Evolutionary conservation across 2,329 filamentous ascomycete genomes (phyloP).

Genomic region (Alternaria panax): DNA sequence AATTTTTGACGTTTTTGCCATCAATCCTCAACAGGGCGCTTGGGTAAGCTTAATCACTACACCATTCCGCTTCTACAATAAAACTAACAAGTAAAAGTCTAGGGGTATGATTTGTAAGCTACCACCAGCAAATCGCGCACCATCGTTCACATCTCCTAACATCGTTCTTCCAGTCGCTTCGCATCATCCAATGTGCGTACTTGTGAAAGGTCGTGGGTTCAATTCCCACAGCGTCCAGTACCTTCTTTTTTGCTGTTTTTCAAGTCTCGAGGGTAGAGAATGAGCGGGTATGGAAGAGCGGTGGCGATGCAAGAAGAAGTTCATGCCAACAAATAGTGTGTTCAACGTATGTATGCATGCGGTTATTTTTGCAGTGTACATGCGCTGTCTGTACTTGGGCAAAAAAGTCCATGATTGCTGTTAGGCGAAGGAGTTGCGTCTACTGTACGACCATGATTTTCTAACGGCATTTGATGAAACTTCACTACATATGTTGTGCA

Average conservation of each 20-base stretch:
- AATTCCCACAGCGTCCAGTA: slow-evolving; percentile 34
- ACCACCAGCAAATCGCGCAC: neutral
- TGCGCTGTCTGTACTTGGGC: too few relatives aligned
- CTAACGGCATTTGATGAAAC: too few relatives aligned
- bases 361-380: too few relatives aligned
- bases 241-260: slow-evolving; percentile 9
- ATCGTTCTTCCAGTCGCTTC: slow-evolving; percentile 18
- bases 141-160: neutral
- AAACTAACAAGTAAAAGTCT: neutral
- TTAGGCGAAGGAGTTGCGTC: too few relatives aligned
- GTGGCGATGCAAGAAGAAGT: too few relatives aligned
- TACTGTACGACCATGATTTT: too few relatives aligned
- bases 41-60: slow-evolving; percentile 2
- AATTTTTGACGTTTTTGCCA: neutral
- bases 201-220: slow-evolving; percentile 37
- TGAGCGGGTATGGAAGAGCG: too few relatives aligned
- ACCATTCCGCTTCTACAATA: neutral
- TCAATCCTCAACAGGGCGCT: slow-evolving; percentile 6
- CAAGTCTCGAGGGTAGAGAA: neutral
- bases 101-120: slow-evolving; percentile 16
- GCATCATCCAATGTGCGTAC: slow-evolving; percentile 15
- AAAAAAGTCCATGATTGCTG: too few relatives aligned
- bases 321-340: too few relatives aligned
- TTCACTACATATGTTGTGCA: too few relatives aligned
- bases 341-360: too few relatives aligned